Evolutionary conservation across 306 rosid genomes (phyloP).

Genomic region (Quillaja saponaria): DNA sequence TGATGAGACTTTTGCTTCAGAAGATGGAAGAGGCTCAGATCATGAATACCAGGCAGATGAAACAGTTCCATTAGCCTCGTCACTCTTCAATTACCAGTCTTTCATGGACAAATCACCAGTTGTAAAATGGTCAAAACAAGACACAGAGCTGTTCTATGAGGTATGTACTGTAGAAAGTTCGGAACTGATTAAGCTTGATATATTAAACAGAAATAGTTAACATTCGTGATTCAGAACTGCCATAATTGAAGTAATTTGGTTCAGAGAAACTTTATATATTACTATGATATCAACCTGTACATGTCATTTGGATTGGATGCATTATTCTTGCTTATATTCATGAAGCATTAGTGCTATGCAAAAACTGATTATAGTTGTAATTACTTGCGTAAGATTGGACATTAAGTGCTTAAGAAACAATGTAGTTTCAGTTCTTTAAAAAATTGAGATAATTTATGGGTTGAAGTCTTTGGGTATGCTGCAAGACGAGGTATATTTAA

Average conservation of each 20-base stretch:
- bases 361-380: no score
- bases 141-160: constrained; percentile 77
- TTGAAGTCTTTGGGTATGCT: no score
- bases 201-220: neutral
- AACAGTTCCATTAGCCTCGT: constrained; percentile 33
- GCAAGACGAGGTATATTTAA: no score
- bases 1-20: constrained; percentile 49
- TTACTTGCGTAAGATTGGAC: no score
- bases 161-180: constrained; percentile 36
- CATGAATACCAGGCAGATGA: constrained; percentile 47
- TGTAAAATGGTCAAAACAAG: constrained; percentile 78
- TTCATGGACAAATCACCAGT: constrained; percentile 72
- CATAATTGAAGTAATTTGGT: neutral
- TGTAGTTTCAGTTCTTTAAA: no score
- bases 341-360: no score
- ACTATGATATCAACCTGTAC: no score
- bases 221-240: neutral
- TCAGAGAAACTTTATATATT: neutral
- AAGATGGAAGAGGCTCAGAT: constrained; percentile 53
- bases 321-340: no score
- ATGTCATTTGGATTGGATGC: no score
- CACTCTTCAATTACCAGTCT: constrained; percentile 63
- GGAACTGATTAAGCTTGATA: neutral
- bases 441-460: no score
- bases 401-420: no score